Conservation (phyloP, 1,139 yeast species). For the Saccharomycopsis hybrid region DNA sequence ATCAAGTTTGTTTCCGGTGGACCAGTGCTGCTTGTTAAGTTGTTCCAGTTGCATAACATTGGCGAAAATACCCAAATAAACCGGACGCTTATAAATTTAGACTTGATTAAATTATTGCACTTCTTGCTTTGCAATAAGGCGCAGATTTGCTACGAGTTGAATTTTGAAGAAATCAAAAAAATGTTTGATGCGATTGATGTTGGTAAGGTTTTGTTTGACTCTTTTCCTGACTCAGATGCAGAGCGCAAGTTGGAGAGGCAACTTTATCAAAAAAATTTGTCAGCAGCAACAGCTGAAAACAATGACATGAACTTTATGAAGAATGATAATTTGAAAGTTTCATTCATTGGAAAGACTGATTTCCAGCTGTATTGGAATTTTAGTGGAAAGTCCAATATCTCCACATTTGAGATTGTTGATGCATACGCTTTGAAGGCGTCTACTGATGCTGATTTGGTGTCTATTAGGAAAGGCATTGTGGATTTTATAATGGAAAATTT, state of each 20-base stretch:
- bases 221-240: not conserved
- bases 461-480: too few species aligned
- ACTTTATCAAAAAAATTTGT: not conserved
- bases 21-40: not conserved
- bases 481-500: too few species aligned
- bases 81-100: not conserved
- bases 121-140: constrained; percentile 1
- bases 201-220: not conserved
- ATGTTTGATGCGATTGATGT: not conserved
- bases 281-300: too few species aligned
- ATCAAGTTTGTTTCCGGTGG: not conserved
- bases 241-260: not conserved
- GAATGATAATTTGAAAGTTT: too few species aligned
- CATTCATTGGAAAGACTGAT: too few species aligned
- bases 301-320: too few species aligned
- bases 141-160: not conserved
- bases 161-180: not conserved
- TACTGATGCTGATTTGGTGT: too few species aligned
- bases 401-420: too few species aligned
- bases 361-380: too few species aligned
- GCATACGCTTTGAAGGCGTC: too few species aligned
- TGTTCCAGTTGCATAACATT: constrained; percentile 4
- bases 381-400: too few species aligned
- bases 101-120: constrained; percentile 1
- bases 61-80: not conserved